Base-by-base conservation (phyloP, 768 basidiomycete species). In the Leccinum variicolor region DNA sequence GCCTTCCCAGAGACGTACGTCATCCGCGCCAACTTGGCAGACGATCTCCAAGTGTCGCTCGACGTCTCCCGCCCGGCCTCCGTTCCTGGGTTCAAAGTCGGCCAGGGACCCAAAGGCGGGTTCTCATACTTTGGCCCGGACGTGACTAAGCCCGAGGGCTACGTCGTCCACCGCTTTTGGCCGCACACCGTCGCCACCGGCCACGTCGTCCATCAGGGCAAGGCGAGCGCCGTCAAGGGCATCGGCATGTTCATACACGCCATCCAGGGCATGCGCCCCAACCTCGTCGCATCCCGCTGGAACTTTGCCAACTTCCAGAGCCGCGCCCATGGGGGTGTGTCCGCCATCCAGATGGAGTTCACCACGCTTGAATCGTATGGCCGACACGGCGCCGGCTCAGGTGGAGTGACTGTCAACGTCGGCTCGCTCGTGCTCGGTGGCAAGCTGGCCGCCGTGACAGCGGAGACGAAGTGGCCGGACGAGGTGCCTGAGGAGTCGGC, bases 231-330 rank as follows among this genome's bases (percentile, higher is more conserved):
- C 8, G 74, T 84, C 54, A 71, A 81, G 31, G 90, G 89, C 46
- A 76, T 81, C 36, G 92, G 92, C 28, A 91, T 94, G 89, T 86
- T 96, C 72, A 82, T 95, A 19, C 92, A 96, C 72, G 96, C 96
- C 47, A 97, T 98, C 70, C 96, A 98, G 71, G 97, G 96, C 71
- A 96, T 99, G 93, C 84, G 94, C 8, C 94, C 96, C 50, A 91
- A 99, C 74, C 82, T 93, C 55, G 85, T 97, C 65, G 97, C 97
- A 14, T 79, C 91, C 19, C 76, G 89, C 9, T 99, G 97, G 97
- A 98, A 98, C 77, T 99, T 98, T 75, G 87, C 79, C 28, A 81
- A 90, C 76, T 99, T 99, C 80, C 88, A 93, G 72, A 89, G 90
- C 67, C 73, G 77, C 17, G 77, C 83, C 25, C 81, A 84, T 50